A percentile compares a stretch with the other conserved stretches of the same genome.
Conservation (phyloP, 768 basidiomycete genomes). For the Chalciporus piperatus region DNA sequence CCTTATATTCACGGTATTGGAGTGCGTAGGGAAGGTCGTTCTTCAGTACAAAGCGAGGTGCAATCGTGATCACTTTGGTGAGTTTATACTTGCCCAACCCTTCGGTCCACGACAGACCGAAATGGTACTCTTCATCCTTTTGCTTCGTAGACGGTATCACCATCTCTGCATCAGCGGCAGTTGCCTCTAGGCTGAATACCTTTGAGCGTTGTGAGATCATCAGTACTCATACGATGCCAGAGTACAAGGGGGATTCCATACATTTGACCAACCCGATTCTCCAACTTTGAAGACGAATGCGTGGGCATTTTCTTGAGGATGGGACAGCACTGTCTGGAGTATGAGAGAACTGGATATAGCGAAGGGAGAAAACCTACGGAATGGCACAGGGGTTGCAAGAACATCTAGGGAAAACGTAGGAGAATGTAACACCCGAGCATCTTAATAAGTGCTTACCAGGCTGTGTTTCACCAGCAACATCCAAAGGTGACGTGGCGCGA, state of each 20-base stretch:
- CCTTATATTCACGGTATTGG: conserved; percentile 83
- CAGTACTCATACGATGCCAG: conserved; percentile 1
- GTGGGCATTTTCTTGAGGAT: conserved; percentile 73
- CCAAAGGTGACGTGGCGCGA: conserved; percentile 62
- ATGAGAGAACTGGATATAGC: conserved; percentile 6
- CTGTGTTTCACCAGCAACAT: conserved; percentile 80
- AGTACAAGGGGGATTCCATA: conserved; percentile 25
- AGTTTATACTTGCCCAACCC: conserved; percentile 97
- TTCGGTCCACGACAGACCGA: conserved; percentile 90
- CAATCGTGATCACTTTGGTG: conserved; percentile 87
- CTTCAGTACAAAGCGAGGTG: conserved; percentile 87
- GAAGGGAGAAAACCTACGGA: conserved; percentile 54
- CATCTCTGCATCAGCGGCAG: conserved; percentile 84
- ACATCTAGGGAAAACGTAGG: conserved; percentile 34
- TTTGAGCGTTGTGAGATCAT: conserved; percentile 28
- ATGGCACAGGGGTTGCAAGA: conserved; percentile 61
- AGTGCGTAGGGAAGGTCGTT: conserved; percentile 72
- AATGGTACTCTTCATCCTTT: conserved; percentile 65
- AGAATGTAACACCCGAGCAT: conserved; percentile 16
- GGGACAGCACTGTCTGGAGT: conserved; percentile 70
- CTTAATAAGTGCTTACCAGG: conserved; percentile 41
- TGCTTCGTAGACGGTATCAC: conserved; percentile 63
- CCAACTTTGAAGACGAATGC: conserved; percentile 80
- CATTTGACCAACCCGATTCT: conserved; percentile 90
- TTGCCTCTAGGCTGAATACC: conserved; percentile 89